Base-by-base conservation (phyloP, 1,139 yeast species). In the Saccharomyces hybrid region DNA sequence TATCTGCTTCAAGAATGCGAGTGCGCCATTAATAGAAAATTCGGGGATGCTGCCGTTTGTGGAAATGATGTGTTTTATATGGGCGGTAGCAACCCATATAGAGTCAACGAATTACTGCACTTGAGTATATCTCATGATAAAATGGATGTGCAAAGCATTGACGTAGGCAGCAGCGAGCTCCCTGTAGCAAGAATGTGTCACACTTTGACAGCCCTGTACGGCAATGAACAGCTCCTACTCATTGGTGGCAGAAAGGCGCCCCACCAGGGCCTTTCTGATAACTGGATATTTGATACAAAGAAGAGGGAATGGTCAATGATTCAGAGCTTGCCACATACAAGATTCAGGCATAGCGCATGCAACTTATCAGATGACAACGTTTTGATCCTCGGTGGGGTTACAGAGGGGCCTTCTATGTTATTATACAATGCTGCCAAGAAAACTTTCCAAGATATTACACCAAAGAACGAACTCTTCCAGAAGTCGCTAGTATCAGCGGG, bases 241-340 rank as follows among this genome's bases (percentile, higher is more conserved):
- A 71, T 81, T 30, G 95, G 95, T 2, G 96, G 96, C 2, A 75
- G 95, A 58, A 73, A 78, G 3, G 76, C 82, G 6, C 95, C 96
- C 0, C 77, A 78, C 1, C 67, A 69, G 8, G 70, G 74, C 0
- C 67, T 80, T 42, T 50, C 61, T 2, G 83, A 79, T 52, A 66
- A 73, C 46, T 79, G 80, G 80, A 14, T 68, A 5, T 53, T 57
- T 11, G 41, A 59, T 50, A 32, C 54, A 2, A 52, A 34, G 1
- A 32, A 30, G 0, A 61, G 57, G 38, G 47, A 57, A 32, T 79
- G 86, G 85, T 49, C 51, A 2, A 53, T 54, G 47, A 73, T 63
- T 4, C 68, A 73, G 6, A 38, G 49, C 23, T 58, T 85, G 38
- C 79, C 81, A 0, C 59, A 63, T 1, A 70, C 81, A 1, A 72